Percentiles rank a stretch among this genome's conserved stretches.
Conservation (phyloP, 2,329 filamentous ascomycete species). For the Penicillium sp. region DNA sequence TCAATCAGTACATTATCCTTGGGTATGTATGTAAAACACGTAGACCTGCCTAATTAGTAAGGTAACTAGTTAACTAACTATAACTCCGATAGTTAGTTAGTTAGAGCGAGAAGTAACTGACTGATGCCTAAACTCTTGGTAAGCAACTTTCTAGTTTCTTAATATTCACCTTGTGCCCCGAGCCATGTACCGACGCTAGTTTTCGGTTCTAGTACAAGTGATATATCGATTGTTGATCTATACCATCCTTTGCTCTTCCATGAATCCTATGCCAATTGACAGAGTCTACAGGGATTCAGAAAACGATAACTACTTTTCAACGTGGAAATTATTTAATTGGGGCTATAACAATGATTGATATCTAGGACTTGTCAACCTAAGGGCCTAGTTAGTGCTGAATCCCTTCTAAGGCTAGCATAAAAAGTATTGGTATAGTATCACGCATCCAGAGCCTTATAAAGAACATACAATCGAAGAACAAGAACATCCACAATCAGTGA, state of each 20-base stretch:
- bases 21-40: too few species aligned
- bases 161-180: too few species aligned
- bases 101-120: too few species aligned
- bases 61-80: too few species aligned
- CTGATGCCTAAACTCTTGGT: too few species aligned
- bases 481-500: conserved; percentile 1
- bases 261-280: neutral
- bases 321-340: neutral
- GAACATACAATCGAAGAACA: neutral
- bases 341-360: neutral
- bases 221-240: neutral
- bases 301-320: neutral
- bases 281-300: neutral
- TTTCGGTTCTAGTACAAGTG: neutral
- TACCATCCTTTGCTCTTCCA: neutral
- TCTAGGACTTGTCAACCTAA: neutral
- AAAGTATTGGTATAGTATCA: neutral
- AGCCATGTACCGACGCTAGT: neutral
- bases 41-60: too few species aligned
- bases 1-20: too few species aligned
- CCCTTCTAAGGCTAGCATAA: neutral
- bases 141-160: too few species aligned
- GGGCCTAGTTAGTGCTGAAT: too few species aligned
- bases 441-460: neutral
- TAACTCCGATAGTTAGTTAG: too few species aligned